Percentiles rank a stretch among this genome's conserved stretches.
These are phyloP conservation scores for Mycena epipterygia DNA, from an alignment of 768 basidiomycete species.

Conservation along the genomic window DNA sequence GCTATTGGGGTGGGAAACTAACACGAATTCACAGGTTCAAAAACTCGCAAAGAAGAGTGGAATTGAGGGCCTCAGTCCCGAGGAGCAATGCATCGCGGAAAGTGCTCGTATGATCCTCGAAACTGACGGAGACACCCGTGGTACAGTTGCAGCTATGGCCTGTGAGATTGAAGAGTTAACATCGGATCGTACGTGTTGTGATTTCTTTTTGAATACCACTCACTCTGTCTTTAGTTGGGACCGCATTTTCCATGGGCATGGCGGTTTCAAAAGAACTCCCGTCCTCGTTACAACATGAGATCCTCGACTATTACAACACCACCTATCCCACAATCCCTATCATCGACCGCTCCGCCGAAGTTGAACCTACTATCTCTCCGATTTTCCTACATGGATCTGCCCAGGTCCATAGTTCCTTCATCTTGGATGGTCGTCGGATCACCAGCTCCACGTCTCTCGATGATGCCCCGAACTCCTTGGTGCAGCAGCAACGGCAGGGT, in stretches of 20 bases:
- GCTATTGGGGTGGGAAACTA: not conserved
- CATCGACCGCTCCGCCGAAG: not conserved
- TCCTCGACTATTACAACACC: not conserved
- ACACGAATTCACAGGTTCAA: not conserved
- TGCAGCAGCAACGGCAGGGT: too few species aligned
- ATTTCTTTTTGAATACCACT: not conserved
- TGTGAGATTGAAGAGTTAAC: not conserved
- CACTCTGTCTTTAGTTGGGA: not conserved
- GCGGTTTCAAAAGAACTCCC: not conserved
- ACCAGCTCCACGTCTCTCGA: not conserved
- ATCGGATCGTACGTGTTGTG: not conserved
- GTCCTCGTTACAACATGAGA: not conserved
- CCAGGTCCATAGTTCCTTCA: not conserved
- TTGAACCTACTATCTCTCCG: not conserved
- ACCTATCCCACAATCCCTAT: conserved; percentile 4
- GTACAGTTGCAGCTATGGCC: conserved; percentile 3
- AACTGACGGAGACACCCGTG: conserved; percentile 3
- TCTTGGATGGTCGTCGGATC: too few species aligned
- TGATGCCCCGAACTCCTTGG: not conserved
- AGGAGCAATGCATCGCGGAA: conserved; percentile 2
- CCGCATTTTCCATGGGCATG: not conserved
- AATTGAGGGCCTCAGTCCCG: not conserved
- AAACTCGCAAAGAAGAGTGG: conserved; percentile 2
- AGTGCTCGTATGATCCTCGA: conserved; percentile 5
- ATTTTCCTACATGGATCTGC: not conserved